Evolutionary conservation across 805 yeast species (phyloP), one percentile per base, ranked within the genome.

Genomic region (Starmerella geochares): DNA sequence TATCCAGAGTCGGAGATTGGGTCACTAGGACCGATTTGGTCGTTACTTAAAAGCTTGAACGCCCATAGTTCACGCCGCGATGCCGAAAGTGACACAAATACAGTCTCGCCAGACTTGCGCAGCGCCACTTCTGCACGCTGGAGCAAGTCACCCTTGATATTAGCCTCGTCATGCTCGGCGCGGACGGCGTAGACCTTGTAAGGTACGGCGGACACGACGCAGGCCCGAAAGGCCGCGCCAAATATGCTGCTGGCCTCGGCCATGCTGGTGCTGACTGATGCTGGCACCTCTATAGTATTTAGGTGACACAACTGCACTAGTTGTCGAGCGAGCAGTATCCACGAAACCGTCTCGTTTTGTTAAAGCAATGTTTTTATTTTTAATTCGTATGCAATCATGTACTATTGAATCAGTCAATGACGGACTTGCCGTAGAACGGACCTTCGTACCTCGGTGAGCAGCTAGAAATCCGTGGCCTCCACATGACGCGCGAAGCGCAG

Each of bases 1-100:
- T 33, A 33, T 13, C 29, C 41, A 4, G 23, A 16, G 10, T 40
- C 44, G 3, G 44, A 25, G n/a, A 27, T 10, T 17, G 44, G 24
- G 16, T 25, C 24, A 24, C 28, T 16, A 24, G 29, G 14, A 6
- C 20, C 28, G 1, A 23, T 24, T 3, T 16, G 5, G 33, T 40
- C 33, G n/a, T 27, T 40, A 7, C 23, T 13, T 4, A 40, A 4
- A 16, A 41, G 48, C 17, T 42, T 9, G 33, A 57, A 60, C 2
- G 53, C 51, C 62, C 62, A 60, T n/a, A 60, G 50, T 25, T 57
- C 61, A 16, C 47, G 40, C 9, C 61, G 58, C 4, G 52, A 28
- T 1, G 39, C 37, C 10, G 54, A 29, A 10, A 50, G 48, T n/a
- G 59, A 33, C 7, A 42, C 39, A 20, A 24, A 31, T 9, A 48